These are phyloP conservation scores for Malus fusca DNA, from an alignment of 306 rosid genomes.

Conservation along the genomic window DNA sequence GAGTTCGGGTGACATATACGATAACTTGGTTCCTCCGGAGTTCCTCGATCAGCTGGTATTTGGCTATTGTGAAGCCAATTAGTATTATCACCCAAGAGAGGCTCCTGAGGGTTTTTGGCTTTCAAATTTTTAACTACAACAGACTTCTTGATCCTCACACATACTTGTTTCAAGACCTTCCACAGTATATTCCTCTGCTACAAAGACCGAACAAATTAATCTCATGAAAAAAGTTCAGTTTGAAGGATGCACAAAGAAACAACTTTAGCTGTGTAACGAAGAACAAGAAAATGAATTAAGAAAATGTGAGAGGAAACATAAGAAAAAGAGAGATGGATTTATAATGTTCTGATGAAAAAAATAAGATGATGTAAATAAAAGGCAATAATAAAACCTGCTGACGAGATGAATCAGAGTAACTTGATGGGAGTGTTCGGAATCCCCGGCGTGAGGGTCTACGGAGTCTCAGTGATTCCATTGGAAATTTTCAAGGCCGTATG, in stretches of 20 bases:
- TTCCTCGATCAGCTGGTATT: not conserved
- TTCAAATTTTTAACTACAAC: not conserved
- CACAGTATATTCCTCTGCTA: constrained; percentile 4
- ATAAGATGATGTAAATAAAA: not conserved
- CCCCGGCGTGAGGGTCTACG: not conserved
- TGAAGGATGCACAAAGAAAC: not conserved
- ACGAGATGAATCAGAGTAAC: not conserved
- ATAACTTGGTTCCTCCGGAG: not conserved
- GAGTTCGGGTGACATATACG: not conserved
- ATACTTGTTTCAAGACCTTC: not conserved
- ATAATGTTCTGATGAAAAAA: not conserved
- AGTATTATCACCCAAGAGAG: not conserved
- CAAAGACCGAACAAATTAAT: not conserved
- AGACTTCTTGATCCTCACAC: not conserved
- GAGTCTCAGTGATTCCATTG: not conserved
- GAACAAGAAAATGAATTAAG: not conserved
- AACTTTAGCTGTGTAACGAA: not conserved
- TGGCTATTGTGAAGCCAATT: not conserved
- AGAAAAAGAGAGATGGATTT: not conserved
- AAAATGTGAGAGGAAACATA: not conserved
- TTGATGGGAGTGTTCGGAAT: not conserved
- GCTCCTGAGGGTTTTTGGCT: not conserved
- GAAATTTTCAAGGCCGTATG: not conserved
- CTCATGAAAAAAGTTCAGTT: not conserved
- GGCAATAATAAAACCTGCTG: not conserved